Evolutionary conservation across 345 rosid species (phyloP).

Genomic region (Ricinus communis): DNA sequence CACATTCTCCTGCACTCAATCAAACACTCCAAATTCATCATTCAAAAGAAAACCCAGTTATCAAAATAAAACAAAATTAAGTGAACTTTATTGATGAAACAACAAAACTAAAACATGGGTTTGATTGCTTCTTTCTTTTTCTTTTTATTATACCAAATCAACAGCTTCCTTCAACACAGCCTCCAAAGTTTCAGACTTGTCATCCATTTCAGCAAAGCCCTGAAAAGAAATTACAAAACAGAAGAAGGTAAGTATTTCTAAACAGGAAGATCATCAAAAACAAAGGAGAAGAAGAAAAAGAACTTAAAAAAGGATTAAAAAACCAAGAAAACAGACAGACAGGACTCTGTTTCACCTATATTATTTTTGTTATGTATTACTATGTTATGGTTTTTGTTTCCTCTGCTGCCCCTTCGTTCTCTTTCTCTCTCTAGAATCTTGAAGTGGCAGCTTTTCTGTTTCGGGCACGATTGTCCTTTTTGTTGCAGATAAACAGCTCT

Average conservation of each 20-base stretch:
- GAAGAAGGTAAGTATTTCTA: not conserved
- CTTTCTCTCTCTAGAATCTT: slow-evolving; percentile 23
- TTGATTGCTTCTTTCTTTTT: slow-evolving; percentile 21
- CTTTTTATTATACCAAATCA: slow-evolving; percentile 46
- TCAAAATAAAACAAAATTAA: not conserved
- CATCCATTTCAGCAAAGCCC: slow-evolving; percentile 34
- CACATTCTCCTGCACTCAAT: slow-evolving; percentile 51
- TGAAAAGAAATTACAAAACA: no score
- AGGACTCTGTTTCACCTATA: no score
- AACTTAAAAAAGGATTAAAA: no score
- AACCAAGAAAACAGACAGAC: not conserved
- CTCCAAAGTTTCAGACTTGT: slow-evolving; percentile 48
- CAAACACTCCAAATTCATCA: slow-evolving; percentile 18
- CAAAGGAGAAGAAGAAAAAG: not conserved
- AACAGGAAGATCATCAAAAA: no score
- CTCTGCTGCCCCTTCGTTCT: not conserved
- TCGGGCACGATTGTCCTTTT: slow-evolving; percentile 20
- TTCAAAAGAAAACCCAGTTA: not conserved
- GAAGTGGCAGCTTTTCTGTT: slow-evolving; percentile 19
- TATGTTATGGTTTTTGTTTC: slow-evolving; percentile 1
- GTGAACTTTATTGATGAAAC: not conserved
- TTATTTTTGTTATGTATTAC: not conserved
- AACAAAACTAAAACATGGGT: not conserved
- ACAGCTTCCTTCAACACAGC: slow-evolving; percentile 71
- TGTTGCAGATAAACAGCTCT: slow-evolving; percentile 19